These are phyloP conservation scores for Nematocida minor DNA, from an alignment of 371 early-diverging fungal species.

Conservation along the genomic window DNA sequence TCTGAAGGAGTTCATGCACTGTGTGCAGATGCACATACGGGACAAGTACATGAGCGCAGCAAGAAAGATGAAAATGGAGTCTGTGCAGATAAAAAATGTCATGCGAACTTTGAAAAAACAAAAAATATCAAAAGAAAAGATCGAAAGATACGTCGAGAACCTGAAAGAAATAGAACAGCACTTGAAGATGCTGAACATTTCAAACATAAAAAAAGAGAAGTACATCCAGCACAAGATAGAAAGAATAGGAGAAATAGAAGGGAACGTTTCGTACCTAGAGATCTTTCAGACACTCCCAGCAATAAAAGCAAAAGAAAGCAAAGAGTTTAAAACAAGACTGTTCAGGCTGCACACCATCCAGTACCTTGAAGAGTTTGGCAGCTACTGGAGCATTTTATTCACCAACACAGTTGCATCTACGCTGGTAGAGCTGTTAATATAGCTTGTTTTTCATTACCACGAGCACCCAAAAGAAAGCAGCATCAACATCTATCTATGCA, in stretches of 20 bases:
- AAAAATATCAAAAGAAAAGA: not conserved
- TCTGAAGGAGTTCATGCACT: not conserved
- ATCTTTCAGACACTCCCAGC: slow-evolving; percentile 3
- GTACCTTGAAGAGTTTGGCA: not conserved
- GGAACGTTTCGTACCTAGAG: not conserved
- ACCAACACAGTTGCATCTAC: not conserved
- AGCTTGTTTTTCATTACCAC: no score
- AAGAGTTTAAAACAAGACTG: not conserved
- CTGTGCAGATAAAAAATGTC: not conserved
- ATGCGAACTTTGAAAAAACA: not conserved
- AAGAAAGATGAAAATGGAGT: not conserved
- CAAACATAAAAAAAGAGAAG: not conserved
- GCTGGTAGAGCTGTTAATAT: no score
- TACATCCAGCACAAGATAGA: not conserved
- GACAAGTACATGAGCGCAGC: not conserved
- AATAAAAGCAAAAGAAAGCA: not conserved
- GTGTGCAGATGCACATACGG: not conserved
- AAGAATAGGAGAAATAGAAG: not conserved
- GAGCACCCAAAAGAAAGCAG: no score
- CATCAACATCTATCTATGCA: no score
- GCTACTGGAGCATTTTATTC: not conserved
- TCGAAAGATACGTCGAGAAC: not conserved
- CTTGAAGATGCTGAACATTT: no score
- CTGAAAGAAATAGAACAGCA: no score
- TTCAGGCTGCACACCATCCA: not conserved